These are phyloP conservation scores for Otatea glauca DNA, from an alignment of 176 grass and related monocot species.

Conservation along the genomic window DNA sequence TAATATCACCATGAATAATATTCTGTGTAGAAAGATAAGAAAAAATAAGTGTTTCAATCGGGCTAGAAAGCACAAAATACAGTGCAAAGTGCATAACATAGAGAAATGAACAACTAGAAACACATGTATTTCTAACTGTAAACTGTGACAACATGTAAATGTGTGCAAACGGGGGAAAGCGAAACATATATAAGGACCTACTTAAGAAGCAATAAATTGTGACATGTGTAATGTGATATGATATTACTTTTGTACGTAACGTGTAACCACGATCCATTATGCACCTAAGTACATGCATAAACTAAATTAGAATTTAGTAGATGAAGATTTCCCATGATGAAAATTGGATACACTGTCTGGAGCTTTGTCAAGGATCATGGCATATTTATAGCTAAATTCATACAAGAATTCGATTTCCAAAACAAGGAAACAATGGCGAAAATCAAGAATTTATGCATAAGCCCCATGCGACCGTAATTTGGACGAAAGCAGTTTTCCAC, in stretches of 20 bases:
- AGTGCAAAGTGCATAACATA: neutral
- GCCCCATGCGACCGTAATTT: neutral
- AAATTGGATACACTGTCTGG: neutral
- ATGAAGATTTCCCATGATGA: neutral
- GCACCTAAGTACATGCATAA: constrained; percentile 7
- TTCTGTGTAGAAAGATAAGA: constrained; percentile 55
- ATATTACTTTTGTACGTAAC: neutral
- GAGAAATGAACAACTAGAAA: constrained; percentile 6
- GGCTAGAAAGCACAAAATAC: constrained; percentile 5
- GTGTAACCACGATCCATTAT: neutral
- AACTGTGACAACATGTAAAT: neutral
- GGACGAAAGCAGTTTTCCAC: neutral
- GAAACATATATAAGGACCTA: neutral
- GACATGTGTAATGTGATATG: neutral
- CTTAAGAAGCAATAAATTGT: neutral
- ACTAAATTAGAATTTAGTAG: neutral
- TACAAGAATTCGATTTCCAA: constrained; percentile 1
- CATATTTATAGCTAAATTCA: constrained; percentile 20
- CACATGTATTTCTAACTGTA: neutral
- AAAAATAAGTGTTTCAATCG: constrained; percentile 20
- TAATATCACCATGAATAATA: constrained; percentile 90
- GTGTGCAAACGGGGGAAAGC: neutral
- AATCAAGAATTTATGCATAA: neutral
- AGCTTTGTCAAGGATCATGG: neutral
- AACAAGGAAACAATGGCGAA: neutral